These are phyloP conservation scores for Ophioceras dolichostomum DNA, from an alignment of 2,329 filamentous ascomycete genomes.

Conservation along the genomic window DNA sequence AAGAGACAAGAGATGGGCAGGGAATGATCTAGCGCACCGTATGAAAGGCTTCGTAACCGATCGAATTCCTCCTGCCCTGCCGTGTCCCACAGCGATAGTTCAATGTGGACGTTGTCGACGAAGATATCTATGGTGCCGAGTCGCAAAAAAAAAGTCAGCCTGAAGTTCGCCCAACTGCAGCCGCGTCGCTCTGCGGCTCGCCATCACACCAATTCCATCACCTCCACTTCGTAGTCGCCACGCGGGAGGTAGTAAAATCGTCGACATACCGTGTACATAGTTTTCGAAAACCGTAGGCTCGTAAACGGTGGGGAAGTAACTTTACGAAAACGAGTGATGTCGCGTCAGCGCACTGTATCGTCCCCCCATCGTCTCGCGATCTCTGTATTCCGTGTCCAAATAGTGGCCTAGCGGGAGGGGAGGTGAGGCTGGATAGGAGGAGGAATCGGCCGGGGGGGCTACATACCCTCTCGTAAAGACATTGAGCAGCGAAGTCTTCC, in stretches of 20 bases:
- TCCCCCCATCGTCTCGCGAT: no score
- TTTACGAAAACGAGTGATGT: slow-evolving; percentile 19
- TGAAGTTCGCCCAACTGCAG: no score
- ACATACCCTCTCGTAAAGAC: slow-evolving; percentile 94
- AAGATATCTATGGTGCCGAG: slow-evolving; percentile 63
- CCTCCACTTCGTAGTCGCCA: no score
- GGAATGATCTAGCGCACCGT: slow-evolving; percentile 42
- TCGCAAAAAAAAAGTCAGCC: slow-evolving; percentile 3
- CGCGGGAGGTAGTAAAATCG: no score
- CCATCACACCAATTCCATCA: no score
- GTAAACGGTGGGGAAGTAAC: slow-evolving; percentile 96
- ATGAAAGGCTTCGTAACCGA: slow-evolving; percentile 84
- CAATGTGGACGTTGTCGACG: slow-evolving; percentile 93
- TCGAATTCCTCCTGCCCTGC: slow-evolving; percentile 99
- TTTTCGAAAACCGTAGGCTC: slow-evolving; percentile 98
- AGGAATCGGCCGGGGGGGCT: background rate
- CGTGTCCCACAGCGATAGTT: slow-evolving; percentile 96
- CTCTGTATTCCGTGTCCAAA: no score
- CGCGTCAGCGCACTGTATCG: no score
- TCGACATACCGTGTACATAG: slow-evolving; percentile 84
- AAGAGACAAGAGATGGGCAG: background rate
- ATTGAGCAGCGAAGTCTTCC: slow-evolving; percentile 93
- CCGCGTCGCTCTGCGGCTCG: no score
- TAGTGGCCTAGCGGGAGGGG: no score
- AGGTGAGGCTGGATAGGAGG: slow-evolving; percentile 7